These are phyloP conservation scores for Peribolospora baueri DNA, from an alignment of 768 basidiomycete genomes.

Conservation along the genomic window DNA sequence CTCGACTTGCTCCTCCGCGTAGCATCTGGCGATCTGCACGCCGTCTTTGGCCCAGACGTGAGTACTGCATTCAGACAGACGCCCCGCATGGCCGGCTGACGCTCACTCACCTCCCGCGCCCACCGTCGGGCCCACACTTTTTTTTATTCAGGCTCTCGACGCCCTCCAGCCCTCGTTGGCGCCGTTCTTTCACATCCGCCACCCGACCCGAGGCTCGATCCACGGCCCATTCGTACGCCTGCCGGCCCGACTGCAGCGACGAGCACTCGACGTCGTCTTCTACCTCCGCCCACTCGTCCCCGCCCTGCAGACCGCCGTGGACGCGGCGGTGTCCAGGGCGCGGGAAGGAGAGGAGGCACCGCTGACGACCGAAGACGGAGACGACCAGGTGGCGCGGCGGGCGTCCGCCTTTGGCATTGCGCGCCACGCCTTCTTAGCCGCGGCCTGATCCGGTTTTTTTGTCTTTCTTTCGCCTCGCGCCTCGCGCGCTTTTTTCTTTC, in stretches of 20 bases:
- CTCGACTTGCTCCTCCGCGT: conserved; percentile 34
- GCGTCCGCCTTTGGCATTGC: no score
- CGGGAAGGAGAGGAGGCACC: no score
- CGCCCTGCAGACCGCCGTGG: no score
- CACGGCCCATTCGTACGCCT: conserved; percentile 56
- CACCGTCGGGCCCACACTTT: conserved; percentile 15
- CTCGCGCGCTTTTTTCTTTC: no score
- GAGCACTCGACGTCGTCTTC: conserved; percentile 39
- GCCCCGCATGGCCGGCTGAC: no score
- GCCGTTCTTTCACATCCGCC: conserved; percentile 57
- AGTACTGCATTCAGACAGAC: background rate
- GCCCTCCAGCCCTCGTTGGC: conserved; percentile 35
- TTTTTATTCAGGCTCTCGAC: conserved; percentile 25
- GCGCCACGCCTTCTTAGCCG: no score
- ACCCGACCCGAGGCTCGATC: conserved; percentile 47
- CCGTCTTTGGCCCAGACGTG: background rate
- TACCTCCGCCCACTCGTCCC: background rate
- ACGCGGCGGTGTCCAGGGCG: no score
- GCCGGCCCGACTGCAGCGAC: conserved; percentile 27
- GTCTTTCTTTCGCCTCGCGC: no score
- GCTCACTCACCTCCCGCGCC: background rate
- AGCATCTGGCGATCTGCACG: conserved; percentile 11
- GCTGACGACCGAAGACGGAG: no score
- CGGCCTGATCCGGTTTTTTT: no score
- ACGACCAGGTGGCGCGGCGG: no score